Evolutionary conservation across 2,329 filamentous ascomycete species (phyloP), one percentile per base, ranked within the genome.

Genomic region (Xylariaceae sp.): DNA sequence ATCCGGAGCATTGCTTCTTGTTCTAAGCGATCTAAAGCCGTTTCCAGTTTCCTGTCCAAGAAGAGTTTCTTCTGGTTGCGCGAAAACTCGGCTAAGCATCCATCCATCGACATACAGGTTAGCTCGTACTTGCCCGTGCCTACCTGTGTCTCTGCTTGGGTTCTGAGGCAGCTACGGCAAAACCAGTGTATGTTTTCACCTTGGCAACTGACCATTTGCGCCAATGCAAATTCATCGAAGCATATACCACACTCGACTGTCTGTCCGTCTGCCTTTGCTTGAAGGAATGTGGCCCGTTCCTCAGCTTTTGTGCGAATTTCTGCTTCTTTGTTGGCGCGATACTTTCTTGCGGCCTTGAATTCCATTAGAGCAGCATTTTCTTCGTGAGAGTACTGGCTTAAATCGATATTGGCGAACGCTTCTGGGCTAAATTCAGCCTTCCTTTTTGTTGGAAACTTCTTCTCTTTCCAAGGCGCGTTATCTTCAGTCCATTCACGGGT

Each of bases 211-310:
- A 89, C 76, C 72, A 89, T 82, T 42, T 83, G 77, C 57, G 88
- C 87, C 41, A 82, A 66, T 2, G 87, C 76, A 44, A 75, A 74
- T 4, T 90, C 83, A 6, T 75, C 73, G 60, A 80, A 94, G 66
- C 90, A 95, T 61, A 87, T 90, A 39, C 76, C 77, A 58, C 86
- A 95, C 57, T 92, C 87, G 11, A 74, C 67, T 38, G 85, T 71
- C 15, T 78, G 74, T 1, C 83, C 81, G 5, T 71, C 67, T 1
- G 60, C 68, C 51, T 69, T 69, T 18, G 78, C 75, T n/a, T 52
- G 51, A 9, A 59, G 56, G 11, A 73, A 54, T 45, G 81, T 78
- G 1, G 58, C 57, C 27, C 66, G 49, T 39, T 70, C 64, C 30
- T 64, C 63, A 3, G 57, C 57, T 38, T 65, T 53, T 14, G 59